Evolutionary conservation across 768 basidiomycete genomes (phyloP).

Genomic region (Mycena pura): DNA sequence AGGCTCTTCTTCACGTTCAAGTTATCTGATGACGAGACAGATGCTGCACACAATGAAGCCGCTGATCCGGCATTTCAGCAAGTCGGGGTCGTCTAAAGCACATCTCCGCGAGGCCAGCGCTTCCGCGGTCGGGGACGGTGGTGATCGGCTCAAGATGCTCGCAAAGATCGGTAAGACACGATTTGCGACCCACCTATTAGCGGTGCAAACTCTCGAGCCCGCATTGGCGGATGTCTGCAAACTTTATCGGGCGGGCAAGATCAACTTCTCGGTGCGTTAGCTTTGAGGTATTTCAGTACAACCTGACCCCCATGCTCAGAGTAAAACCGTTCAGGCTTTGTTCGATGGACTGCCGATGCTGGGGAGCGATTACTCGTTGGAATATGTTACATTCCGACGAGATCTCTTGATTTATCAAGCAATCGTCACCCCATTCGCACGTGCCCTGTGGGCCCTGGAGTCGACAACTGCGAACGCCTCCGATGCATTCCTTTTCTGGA

Average conservation of each 20-base stretch:
- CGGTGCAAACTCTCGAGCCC: constrained; percentile 1
- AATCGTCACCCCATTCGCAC: constrained; percentile 6
- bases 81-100: constrained; percentile 10
- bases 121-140: neutral
- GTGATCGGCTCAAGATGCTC: neutral
- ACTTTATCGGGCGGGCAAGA: neutral
- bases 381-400: neutral
- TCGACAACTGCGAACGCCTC: constrained; percentile 35
- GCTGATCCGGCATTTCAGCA: constrained; percentile 11
- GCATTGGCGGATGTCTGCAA: neutral
- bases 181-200: constrained; percentile 10
- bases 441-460: constrained; percentile 30
- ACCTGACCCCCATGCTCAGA: neutral
- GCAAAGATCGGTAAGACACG: constrained; percentile 10
- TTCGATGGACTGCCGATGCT: neutral
- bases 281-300: neutral
- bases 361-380: too few species aligned
- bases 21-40: too few species aligned
- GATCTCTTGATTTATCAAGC: constrained; percentile 6
- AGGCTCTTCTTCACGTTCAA: too few species aligned
- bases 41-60: constrained; percentile 9
- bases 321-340: neutral
- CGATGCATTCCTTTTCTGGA: constrained; percentile 40
- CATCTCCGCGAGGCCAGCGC: neutral
- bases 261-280: constrained; percentile 7